Evolutionary conservation across 1,284 basidiomycete genomes (phyloP).

Genomic region (Ustilago cynodontis): DNA sequence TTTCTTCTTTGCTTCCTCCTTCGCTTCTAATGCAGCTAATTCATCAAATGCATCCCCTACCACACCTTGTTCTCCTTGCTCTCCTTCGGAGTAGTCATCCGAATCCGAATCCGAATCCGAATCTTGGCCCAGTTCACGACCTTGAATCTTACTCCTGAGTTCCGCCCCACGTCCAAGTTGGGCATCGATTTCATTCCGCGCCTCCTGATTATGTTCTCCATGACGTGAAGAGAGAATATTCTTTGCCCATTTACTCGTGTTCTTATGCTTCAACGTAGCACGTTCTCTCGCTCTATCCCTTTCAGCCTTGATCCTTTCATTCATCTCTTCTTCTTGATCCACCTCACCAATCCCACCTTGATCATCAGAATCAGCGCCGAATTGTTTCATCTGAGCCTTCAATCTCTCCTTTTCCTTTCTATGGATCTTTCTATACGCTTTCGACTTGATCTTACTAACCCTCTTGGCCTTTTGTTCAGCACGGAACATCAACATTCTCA

Average conservation of each 20-base stretch:
- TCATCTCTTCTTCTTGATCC: conserved; percentile 70
- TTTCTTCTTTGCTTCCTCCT: conserved; percentile 33
- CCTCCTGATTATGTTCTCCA: conserved; percentile 51
- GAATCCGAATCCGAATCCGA: conserved; percentile 31
- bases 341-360: conserved; percentile 68
- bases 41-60: conserved; percentile 57
- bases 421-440: conserved; percentile 87
- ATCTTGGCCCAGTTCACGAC: conserved; percentile 35
- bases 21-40: conserved; percentile 46
- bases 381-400: conserved; percentile 72
- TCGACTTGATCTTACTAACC: conserved; percentile 94
- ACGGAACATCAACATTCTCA: conserved; percentile 93
- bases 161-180: conserved; percentile 56
- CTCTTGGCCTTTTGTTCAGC: conserved; percentile 92
- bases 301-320: conserved; percentile 79
- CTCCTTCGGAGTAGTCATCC: conserved; percentile 20
- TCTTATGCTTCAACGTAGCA: conserved; percentile 69
- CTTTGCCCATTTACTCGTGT: conserved; percentile 69
- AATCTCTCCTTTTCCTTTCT: conserved; percentile 78
- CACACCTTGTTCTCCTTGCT: conserved; percentile 11
- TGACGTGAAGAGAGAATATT: conserved; percentile 41
- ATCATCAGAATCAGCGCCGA: conserved; percentile 48
- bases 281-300: conserved; percentile 72
- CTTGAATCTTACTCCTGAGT: conserved; percentile 60
- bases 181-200: conserved; percentile 63